A percentile compares a stretch with the other conserved stretches of the same genome.
These are phyloP conservation scores for Glomus cerebriforme DNA, from an alignment of 192 early-diverging fungal species.

Conservation along the genomic window DNA sequence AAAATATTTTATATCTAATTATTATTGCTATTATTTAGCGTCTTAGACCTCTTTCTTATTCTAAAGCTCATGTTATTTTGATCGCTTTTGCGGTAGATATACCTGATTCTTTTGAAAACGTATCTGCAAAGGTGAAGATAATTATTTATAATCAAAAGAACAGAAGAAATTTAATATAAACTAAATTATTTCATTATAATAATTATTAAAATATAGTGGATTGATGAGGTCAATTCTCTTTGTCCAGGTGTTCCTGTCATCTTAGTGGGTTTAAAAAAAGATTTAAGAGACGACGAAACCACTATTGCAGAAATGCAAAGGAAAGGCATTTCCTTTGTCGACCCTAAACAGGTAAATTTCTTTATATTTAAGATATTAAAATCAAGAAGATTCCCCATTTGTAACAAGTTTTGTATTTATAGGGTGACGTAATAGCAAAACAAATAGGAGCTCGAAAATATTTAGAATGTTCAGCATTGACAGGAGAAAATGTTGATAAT, in stretches of 20 bases:
- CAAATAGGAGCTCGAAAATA: conserved; percentile 78
- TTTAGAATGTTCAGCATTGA: conserved; percentile 82
- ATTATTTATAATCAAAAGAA: neutral
- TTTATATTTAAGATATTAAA: too few species aligned
- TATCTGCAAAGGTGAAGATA: conserved; percentile 60
- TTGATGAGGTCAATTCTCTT: conserved; percentile 81
- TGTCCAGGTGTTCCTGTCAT: conserved; percentile 83
- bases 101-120: conserved; percentile 81
- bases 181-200: neutral
- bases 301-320: conserved; percentile 69
- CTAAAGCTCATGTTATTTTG: conserved; percentile 91
- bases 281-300: conserved; percentile 76
- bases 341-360: conserved; percentile 62
- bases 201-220: conserved; percentile 65
- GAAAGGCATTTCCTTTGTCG: conserved; percentile 70
- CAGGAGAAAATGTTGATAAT: conserved; percentile 67
- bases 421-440: conserved; percentile 68
- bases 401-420: neutral
- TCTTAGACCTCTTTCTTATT: conserved; percentile 90
- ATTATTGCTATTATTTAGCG: conserved; percentile 55
- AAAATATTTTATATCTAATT: too few species aligned
- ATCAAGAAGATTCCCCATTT: neutral
- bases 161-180: neutral
- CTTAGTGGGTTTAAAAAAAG: conserved; percentile 88
- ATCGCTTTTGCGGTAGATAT: conserved; percentile 90